phyloP scores from a whole-genome alignment of 305 asterid genomes.

The Petunia hybrid region DNA sequence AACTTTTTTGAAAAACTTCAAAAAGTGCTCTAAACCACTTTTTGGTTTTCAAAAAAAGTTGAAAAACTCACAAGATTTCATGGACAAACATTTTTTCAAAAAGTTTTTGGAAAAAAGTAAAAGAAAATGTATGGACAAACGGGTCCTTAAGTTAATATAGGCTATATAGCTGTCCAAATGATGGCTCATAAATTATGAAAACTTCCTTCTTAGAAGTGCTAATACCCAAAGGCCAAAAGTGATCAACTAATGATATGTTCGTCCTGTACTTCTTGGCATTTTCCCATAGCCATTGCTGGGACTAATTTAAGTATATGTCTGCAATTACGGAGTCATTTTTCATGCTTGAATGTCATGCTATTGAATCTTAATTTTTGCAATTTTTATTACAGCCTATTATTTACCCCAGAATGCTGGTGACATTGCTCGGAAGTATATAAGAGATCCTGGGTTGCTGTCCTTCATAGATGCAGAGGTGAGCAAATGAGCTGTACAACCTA shows the following conservation, averaged over 20 bases:
- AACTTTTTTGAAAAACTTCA: too few relatives aligned
- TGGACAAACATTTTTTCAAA: too few relatives aligned
- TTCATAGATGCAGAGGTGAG: constrained; percentile 96
- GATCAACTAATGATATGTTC: background rate
- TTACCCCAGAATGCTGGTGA: constrained; percentile 96
- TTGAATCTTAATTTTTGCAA: constrained; percentile 21
- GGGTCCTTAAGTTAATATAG: too few relatives aligned
- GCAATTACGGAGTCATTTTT: background rate
- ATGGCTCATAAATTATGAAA: background rate
- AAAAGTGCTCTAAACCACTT: too few relatives aligned
- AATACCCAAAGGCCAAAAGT: background rate
- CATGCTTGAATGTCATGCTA: background rate
- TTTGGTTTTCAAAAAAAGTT: too few relatives aligned
- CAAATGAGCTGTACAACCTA: constrained; percentile 28
- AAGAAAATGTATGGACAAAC: too few relatives aligned
- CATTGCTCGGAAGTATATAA: constrained; percentile 85
- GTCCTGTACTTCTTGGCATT: background rate
- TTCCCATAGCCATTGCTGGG: background rate
- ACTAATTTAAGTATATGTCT: background rate
- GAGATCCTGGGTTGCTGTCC: constrained; percentile 84
- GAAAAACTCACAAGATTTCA: too few relatives aligned
- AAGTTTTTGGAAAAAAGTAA: too few relatives aligned
- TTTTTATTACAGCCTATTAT: constrained; percentile 76
- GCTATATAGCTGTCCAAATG: background rate
- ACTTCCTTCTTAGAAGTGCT: background rate